phyloP scores from a whole-genome alignment of 805 yeast species.

The Kazachstania viticola region DNA sequence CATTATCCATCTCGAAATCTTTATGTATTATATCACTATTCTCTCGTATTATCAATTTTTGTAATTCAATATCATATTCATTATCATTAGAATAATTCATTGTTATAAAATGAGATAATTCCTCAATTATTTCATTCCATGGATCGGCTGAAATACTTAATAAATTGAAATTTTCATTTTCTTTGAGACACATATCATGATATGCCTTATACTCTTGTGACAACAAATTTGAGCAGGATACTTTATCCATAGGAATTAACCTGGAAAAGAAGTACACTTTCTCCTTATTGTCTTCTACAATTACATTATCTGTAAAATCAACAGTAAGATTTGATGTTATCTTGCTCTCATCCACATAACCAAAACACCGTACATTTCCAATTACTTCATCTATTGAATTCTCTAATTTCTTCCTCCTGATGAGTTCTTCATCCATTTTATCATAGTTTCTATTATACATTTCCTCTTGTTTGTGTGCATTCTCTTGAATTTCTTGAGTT shows the following conservation, averaged over 20 bases:
- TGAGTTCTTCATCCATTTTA: constrained; percentile 4
- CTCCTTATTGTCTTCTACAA: constrained; percentile 1
- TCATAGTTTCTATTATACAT: constrained; percentile 4
- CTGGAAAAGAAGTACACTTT: constrained; percentile 10
- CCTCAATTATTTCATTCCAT: constrained; percentile 8
- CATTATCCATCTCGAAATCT: constrained; percentile 1
- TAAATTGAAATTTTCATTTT: constrained; percentile 14
- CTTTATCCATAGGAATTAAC: constrained; percentile 13
- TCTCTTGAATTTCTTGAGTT: neutral
- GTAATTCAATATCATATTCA: constrained; percentile 11
- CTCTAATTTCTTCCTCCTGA: constrained; percentile 37
- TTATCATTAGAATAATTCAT: constrained; percentile 4
- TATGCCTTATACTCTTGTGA: constrained; percentile 19
- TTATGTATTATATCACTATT: constrained; percentile 4
- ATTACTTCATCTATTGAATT: constrained; percentile 35
- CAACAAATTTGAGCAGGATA: constrained; percentile 13
- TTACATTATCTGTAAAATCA: constrained; percentile 11
- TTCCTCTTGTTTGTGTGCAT: constrained; percentile 1
- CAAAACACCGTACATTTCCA: constrained; percentile 26
- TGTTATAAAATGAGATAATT: constrained; percentile 10
- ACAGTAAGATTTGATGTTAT: constrained; percentile 2
- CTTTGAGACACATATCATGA: constrained; percentile 19
- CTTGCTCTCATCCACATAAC: constrained; percentile 9
- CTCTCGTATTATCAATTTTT: constrained; percentile 20
- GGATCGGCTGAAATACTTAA: constrained; percentile 13